Conservation (phyloP, 192 early-diverging fungal genomes). For the Coemansia sp. region DNA sequence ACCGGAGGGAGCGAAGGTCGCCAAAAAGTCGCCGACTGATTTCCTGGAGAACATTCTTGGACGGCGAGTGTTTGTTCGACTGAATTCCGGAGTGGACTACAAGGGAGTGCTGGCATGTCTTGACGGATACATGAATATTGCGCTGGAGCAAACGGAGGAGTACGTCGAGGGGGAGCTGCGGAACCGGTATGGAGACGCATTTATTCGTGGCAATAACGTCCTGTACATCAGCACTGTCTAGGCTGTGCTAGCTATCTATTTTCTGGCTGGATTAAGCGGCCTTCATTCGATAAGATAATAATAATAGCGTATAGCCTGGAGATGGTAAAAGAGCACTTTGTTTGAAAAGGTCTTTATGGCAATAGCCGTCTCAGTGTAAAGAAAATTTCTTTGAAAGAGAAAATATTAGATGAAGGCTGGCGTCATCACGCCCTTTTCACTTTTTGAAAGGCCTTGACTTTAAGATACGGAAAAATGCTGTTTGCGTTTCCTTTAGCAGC, state of each 20-base stretch:
- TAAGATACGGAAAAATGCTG: too few relatives aligned
- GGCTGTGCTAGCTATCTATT: slow-evolving; percentile 8
- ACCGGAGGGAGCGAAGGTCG: slow-evolving; percentile 1
- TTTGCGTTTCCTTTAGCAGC: too few relatives aligned
- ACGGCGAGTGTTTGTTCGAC: slow-evolving; percentile 81
- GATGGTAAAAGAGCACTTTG: too few relatives aligned
- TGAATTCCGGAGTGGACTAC: slow-evolving; percentile 97
- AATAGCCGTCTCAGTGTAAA: too few relatives aligned
- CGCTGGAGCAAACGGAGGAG: slow-evolving; percentile 93
- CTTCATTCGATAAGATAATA: too few relatives aligned
- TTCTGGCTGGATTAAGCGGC: not conserved
- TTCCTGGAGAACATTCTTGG: slow-evolving; percentile 88
- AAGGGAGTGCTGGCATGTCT: slow-evolving; percentile 88
- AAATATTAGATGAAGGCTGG: not conserved
- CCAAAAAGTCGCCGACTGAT: slow-evolving; percentile 76
- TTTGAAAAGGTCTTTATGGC: too few relatives aligned
- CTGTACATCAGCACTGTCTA: slow-evolving; percentile 65
- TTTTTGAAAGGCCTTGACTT: not conserved
- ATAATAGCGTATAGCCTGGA: too few relatives aligned
- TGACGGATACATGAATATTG: slow-evolving; percentile 98
- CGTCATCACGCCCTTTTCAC: not conserved
- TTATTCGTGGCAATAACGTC: slow-evolving; percentile 96
- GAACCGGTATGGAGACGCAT: slow-evolving; percentile 93
- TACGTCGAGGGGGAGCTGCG: slow-evolving; percentile 92
- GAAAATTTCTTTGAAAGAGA: too few relatives aligned